These are phyloP conservation scores for Microdochium trichocladiopsis DNA, from an alignment of 2,329 filamentous ascomycete genomes.

Conservation along the genomic window DNA sequence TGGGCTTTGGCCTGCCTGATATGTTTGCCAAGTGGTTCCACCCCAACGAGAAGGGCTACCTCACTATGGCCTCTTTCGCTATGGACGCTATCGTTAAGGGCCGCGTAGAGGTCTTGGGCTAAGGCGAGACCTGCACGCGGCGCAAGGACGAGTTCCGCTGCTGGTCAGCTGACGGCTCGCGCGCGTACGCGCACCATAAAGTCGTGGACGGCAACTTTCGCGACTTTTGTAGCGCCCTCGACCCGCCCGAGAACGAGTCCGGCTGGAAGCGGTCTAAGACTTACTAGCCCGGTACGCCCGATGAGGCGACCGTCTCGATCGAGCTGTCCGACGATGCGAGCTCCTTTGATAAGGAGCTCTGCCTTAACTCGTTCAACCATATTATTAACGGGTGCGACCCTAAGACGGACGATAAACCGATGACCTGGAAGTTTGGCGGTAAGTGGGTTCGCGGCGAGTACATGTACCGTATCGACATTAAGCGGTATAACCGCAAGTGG, in stretches of 20 bases:
- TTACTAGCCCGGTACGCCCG: not conserved
- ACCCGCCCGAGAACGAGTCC: conserved; percentile 1
- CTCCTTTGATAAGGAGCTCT: conserved; percentile 8
- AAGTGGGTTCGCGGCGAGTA: conserved; percentile 13
- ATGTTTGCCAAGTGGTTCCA: conserved; percentile 14
- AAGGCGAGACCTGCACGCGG: not conserved
- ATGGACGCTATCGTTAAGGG: conserved; percentile 4
- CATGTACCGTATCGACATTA: conserved; percentile 14
- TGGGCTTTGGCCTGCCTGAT: conserved; percentile 7
- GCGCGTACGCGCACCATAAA: conserved; percentile 6
- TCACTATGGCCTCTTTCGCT: conserved; percentile 7
- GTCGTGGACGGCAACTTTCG: conserved; percentile 5
- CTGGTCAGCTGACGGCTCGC: conserved; percentile 6
- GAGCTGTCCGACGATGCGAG: not conserved
- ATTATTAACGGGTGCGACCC: conserved; percentile 21
- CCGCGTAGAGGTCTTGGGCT: conserved; percentile 1
- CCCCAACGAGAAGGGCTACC: conserved; percentile 8
- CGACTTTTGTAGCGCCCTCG: conserved; percentile 5
- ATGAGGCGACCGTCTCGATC: not conserved
- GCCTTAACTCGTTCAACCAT: conserved; percentile 5
- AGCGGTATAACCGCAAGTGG: conserved; percentile 12
- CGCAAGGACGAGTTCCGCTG: conserved; percentile 5
- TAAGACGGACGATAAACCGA: conserved; percentile 14
- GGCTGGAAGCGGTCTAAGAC: conserved; percentile 6
- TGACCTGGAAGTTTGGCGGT: conserved; percentile 22